These are phyloP conservation scores for Fraxinus anomala DNA, from an alignment of 257 asterid genomes.

Conservation along the genomic window DNA sequence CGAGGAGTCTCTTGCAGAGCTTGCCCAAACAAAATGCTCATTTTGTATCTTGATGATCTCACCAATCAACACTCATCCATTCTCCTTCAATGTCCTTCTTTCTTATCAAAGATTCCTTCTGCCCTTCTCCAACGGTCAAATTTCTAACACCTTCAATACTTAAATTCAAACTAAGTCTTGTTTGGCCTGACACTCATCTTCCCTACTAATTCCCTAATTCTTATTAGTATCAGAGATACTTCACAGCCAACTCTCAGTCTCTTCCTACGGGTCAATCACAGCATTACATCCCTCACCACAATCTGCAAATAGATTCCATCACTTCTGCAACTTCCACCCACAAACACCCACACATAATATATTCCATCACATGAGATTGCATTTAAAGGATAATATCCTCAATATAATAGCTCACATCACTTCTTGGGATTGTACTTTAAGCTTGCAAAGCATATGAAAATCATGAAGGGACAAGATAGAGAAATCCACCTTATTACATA, in stretches of 20 bases:
- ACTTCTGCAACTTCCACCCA: not conserved
- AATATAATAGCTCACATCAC: not conserved
- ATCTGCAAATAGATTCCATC: constrained; percentile 5
- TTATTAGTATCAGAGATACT: constrained; percentile 1
- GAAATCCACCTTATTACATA: not conserved
- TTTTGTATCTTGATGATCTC: not conserved
- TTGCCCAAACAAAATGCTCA: not conserved
- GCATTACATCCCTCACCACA: constrained; percentile 14
- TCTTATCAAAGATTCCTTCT: not conserved
- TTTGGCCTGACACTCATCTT: not conserved
- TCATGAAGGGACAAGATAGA: not conserved
- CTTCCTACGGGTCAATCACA: not conserved
- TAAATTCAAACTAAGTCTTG: not conserved
- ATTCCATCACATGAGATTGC: not conserved
- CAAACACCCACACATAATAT: not conserved
- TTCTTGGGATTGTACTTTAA: not conserved
- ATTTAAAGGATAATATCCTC: not conserved
- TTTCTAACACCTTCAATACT: not conserved
- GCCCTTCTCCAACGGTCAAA: not conserved
- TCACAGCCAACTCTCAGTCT: constrained; percentile 2
- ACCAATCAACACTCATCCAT: not conserved
- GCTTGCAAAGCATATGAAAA: not conserved
- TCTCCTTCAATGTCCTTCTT: not conserved
- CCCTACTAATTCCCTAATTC: not conserved
- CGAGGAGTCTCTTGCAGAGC: not conserved